A percentile compares a stretch with the other conserved stretches of the same genome.
Conservation (phyloP, 2,329 filamentous ascomycete genomes). For the Colletotrichum zoysiae region DNA sequence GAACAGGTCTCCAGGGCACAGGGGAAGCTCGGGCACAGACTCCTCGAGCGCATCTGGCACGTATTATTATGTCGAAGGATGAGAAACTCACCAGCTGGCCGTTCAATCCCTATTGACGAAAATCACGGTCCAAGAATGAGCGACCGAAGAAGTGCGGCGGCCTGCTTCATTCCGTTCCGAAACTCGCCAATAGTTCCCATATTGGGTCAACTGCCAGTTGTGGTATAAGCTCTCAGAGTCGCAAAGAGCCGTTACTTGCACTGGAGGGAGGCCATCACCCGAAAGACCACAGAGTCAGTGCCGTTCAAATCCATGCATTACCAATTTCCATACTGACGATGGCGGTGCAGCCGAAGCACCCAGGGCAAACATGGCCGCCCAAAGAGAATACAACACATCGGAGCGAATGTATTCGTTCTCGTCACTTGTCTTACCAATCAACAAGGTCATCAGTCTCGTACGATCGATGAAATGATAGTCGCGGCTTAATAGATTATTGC, state of each 20-base stretch:
- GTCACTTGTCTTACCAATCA: background rate
- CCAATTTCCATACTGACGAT: no score
- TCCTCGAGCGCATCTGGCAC: constrained; percentile 4
- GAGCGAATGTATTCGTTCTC: background rate
- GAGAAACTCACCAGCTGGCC: background rate
- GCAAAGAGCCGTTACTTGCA: background rate
- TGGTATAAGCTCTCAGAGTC: background rate
- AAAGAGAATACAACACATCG: no score
- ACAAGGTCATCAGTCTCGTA: no score
- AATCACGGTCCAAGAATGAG: constrained; percentile 5
- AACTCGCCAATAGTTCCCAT: background rate
- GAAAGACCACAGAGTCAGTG: constrained; percentile 5
- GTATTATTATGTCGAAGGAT: background rate
- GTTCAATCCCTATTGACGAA: background rate
- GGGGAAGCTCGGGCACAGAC: background rate
- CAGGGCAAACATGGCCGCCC: background rate
- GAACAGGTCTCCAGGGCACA: background rate
- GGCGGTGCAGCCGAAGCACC: background rate
- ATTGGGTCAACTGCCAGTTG: background rate
- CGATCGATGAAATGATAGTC: no score
- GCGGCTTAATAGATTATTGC: background rate
- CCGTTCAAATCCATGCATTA: background rate
- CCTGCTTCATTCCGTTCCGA: background rate
- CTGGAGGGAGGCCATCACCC: background rate
- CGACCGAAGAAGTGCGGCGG: background rate